Evolutionary conservation across 805 yeast genomes (phyloP).

Genomic region (Martiniozyma abietophila): DNA sequence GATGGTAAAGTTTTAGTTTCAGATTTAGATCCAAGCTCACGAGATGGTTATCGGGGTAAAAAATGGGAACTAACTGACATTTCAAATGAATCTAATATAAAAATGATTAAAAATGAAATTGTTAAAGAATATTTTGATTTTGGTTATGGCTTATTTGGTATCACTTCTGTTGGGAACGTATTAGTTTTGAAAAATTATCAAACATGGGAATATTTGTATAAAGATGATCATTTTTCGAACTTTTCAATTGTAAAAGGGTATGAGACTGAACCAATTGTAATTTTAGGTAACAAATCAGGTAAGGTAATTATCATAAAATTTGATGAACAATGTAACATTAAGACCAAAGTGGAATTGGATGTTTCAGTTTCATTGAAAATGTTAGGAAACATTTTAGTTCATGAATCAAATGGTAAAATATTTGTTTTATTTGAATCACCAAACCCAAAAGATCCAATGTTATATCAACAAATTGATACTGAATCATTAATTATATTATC

Average conservation of each 20-base stretch:
- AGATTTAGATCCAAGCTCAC: slow-evolving; percentile 33
- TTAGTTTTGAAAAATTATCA: slow-evolving; percentile 23
- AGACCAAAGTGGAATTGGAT: slow-evolving; percentile 17
- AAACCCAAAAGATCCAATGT: slow-evolving; percentile 47
- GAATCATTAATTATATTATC: slow-evolving; percentile 20
- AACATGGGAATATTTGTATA: slow-evolving; percentile 23
- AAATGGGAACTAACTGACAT: slow-evolving; percentile 30
- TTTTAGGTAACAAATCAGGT: slow-evolving; percentile 30
- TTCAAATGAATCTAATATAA: slow-evolving; percentile 16
- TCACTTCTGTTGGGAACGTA: slow-evolving; percentile 54
- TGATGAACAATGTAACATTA: slow-evolving; percentile 26
- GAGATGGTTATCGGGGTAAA: slow-evolving; percentile 23
- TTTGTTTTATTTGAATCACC: slow-evolving; percentile 56
- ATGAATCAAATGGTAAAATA: slow-evolving; percentile 20
- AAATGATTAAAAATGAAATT: slow-evolving; percentile 38
- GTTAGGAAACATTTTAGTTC: slow-evolving; percentile 40
- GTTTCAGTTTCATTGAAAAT: slow-evolving; percentile 28
- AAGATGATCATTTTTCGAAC: slow-evolving; percentile 20
- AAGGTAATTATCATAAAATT: slow-evolving; percentile 36
- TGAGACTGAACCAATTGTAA: slow-evolving; percentile 14
- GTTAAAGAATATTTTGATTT: slow-evolving; percentile 53
- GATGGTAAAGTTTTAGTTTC: slow-evolving; percentile 74
- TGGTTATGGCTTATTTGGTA: slow-evolving; percentile 34
- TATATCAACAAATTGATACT: slow-evolving; percentile 30
- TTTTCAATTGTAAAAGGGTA: slow-evolving; percentile 23